Percentiles rank a stretch among this genome's conserved stretches.
These are phyloP conservation scores for Phycomyces blakesleeanus DNA, from an alignment of 192 early-diverging fungal genomes.

Conservation along the genomic window DNA sequence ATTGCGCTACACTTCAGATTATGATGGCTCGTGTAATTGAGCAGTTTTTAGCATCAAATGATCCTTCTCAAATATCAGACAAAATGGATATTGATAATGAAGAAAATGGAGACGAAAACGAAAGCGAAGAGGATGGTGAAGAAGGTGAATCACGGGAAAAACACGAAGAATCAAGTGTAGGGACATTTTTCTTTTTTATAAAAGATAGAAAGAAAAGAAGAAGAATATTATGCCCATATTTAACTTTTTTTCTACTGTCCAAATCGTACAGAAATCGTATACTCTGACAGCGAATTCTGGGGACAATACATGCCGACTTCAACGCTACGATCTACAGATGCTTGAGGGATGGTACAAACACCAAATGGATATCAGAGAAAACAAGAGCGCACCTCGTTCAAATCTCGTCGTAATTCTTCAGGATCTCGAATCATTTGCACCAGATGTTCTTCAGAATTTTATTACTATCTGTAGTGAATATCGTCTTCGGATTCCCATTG, in stretches of 20 bases:
- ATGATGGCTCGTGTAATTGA: slow-evolving; percentile 67
- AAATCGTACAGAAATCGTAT: background rate
- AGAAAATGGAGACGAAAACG: slow-evolving; percentile 27
- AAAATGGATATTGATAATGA: slow-evolving; percentile 7
- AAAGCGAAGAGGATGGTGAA: slow-evolving; percentile 34
- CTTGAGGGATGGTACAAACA: slow-evolving; percentile 65
- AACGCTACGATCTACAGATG: slow-evolving; percentile 62
- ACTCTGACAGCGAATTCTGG: background rate
- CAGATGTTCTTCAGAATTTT: slow-evolving; percentile 68
- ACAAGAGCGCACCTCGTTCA: background rate
- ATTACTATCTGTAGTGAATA: slow-evolving; percentile 72
- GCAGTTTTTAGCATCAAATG: slow-evolving; percentile 50
- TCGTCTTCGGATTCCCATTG: slow-evolving; percentile 66
- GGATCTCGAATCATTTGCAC: slow-evolving; percentile 84
- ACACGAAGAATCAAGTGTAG: background rate
- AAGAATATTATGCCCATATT: too few species aligned
- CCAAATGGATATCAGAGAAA: background rate
- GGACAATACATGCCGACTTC: background rate
- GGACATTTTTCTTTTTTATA: too few species aligned
- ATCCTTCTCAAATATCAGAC: background rate
- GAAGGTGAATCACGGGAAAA: background rate
- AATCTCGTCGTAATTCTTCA: slow-evolving; percentile 75
- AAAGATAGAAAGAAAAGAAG: too few species aligned
- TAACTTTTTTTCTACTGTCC: too few species aligned
- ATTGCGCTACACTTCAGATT: slow-evolving; percentile 59